Percentiles rank a stretch among this genome's conserved stretches.
Evolutionary conservation across 495 filamentous ascomycete genomes (phyloP).

Genomic region (Chaetomium fimeti): DNA sequence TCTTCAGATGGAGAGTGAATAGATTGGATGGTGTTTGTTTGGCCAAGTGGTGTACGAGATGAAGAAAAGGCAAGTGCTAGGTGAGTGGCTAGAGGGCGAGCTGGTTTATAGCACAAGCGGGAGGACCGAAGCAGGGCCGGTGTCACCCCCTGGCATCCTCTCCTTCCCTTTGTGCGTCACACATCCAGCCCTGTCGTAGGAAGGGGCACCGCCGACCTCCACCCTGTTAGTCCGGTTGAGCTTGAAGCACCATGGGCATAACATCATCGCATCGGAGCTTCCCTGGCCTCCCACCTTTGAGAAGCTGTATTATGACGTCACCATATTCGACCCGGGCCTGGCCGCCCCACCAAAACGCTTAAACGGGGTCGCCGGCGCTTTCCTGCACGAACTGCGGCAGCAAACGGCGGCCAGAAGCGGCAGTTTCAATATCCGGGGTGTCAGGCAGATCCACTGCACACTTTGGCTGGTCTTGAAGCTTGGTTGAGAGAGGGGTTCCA

Average conservation of each 20-base stretch:
- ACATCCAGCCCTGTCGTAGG: conserved; percentile 12
- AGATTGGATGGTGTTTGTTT: conserved; percentile 3
- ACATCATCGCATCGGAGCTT: conserved; percentile 39
- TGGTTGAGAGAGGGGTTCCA: not conserved
- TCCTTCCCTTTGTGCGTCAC: conserved; percentile 36
- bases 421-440: no score
- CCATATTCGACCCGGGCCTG: conserved; percentile 27
- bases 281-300: conserved; percentile 25
- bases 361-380: not conserved
- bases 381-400: not conserved
- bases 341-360: conserved; percentile 10
- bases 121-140: conserved; percentile 14
- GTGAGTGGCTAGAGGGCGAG: conserved; percentile 12
- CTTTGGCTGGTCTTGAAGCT: not conserved
- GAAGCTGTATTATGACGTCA: conserved; percentile 40
- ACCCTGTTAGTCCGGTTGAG: conserved; percentile 13
- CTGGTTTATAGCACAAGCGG: conserved; percentile 24
- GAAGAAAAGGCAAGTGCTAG: conserved; percentile 13
- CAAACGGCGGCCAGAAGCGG: not conserved
- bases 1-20: conserved; percentile 11
- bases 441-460: not conserved
- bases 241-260: conserved; percentile 5
- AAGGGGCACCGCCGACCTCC: conserved; percentile 8
- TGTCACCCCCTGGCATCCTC: conserved; percentile 12
- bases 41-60: not conserved